Evolutionary conservation across 75 land plant genomes (phyloP).

Genomic region (Picea sitchensis): DNA sequence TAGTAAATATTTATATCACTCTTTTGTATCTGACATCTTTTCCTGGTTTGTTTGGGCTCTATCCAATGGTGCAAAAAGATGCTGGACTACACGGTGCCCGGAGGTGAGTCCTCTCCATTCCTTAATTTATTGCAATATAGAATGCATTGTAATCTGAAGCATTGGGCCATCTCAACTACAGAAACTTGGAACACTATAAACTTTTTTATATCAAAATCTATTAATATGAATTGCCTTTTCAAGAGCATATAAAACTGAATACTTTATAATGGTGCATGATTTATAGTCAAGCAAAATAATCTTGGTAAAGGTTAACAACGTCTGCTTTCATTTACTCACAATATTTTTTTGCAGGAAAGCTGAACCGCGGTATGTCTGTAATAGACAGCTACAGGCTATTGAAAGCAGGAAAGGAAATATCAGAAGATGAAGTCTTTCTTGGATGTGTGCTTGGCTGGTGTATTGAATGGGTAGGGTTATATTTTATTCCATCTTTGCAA

Average conservation of each 20-base stretch:
- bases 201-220: neutral
- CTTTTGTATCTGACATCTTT: conserved; percentile 4
- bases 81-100: conserved; percentile 99
- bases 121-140: neutral
- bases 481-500: too few species aligned
- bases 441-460: conserved; percentile 94
- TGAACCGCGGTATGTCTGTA: conserved; percentile 93
- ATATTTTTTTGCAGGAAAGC: conserved; percentile 65
- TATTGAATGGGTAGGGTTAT: conserved; percentile 83
- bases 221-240: neutral
- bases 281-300: neutral
- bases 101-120: conserved; percentile 50
- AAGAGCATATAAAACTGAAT: conserved; percentile 2
- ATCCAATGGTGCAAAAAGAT: conserved; percentile 49
- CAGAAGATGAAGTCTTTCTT: conserved; percentile 72
- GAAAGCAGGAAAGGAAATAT: conserved; percentile 62
- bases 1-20: neutral
- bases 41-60: conserved; percentile 5
- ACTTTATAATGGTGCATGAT: neutral
- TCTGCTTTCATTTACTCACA: neutral
- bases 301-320: neutral
- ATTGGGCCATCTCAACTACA: neutral
- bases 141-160: conserved; percentile 4
- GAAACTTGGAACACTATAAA: neutral
- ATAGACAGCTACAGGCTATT: conserved; percentile 84